Base-by-base conservation (phyloP, 805 yeast species). In the Candida morakotiae region DNA sequence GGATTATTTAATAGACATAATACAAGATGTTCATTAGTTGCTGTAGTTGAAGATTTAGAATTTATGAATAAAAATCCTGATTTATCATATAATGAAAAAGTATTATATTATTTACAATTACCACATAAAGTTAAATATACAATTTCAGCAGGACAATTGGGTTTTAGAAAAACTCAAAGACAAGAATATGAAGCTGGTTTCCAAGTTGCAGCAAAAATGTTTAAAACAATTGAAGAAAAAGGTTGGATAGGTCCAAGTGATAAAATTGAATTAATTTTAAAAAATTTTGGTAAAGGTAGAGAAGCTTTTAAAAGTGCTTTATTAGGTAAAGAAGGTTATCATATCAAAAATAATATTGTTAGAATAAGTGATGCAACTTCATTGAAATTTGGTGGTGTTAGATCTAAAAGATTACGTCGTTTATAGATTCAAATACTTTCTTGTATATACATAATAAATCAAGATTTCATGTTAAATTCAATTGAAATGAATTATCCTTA, bases 111-210 rank as follows among this genome's bases (percentile, higher is more conserved):
- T 62, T 67, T 87, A 48, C 79, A 83, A 44, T 75, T 89, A 34
- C 93, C 88, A 18, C 91, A 89, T 60, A 82, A 78, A 45, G 80
- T 83, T 20, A 72, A 76, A 45, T 56, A 82, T 31, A 76, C 82
- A 16, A 64, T 86, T 35, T 75, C 87, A 6, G 83, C 96, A 0
- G 98, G 98, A 35, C 78, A 76, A 55, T 68, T 87, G 35, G 98
- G 98, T 3, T 91, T 88, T 69, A 76, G 87, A 53, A 87, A 88
- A 53, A 77, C 93, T 13, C 87, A 87, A 39, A 79, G 96, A 62
- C 87, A 94, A 34, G 95, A 87, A 59, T 87, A 86, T 53, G 98
- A 91, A 62, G 96, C 96, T 1, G 83, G 83, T 10, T 89, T 83
- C 69, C 96, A 88, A 58, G 82, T 91, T 8, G 68, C 88, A 11